Percentiles rank a stretch among this genome's conserved stretches.
These are phyloP conservation scores for Digitaria exilis DNA, from an alignment of 202 grass and related monocot species.

Conservation along the genomic window DNA sequence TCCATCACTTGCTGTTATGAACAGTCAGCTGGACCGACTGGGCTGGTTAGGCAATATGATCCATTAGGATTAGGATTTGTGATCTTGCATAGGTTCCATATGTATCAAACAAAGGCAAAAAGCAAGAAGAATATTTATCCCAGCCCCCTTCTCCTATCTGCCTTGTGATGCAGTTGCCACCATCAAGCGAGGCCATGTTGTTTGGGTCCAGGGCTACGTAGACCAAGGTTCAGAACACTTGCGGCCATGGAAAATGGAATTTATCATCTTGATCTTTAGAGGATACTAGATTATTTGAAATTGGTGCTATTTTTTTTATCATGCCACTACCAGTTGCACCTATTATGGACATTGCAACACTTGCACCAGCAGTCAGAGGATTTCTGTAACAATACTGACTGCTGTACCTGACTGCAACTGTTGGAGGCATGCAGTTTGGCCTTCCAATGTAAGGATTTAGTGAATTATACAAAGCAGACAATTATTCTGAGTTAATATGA, in stretches of 20 bases:
- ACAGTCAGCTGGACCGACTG: too few relatives aligned
- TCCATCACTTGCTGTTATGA: background rate
- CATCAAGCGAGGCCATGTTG: too few relatives aligned
- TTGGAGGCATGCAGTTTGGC: background rate
- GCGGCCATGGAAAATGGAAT: background rate
- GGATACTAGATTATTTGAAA: conserved; percentile 18
- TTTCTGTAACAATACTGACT: background rate
- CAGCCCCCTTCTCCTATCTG: too few relatives aligned
- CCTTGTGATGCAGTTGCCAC: too few relatives aligned
- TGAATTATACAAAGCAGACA: background rate
- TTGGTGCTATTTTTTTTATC: background rate
- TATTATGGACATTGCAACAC: background rate
- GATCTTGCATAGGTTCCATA: too few relatives aligned
- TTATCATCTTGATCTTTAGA: conserved; percentile 9
- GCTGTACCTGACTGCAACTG: background rate
- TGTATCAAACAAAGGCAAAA: too few relatives aligned
- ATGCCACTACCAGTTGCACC: conserved; percentile 23
- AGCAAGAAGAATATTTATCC: too few relatives aligned
- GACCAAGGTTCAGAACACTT: background rate
- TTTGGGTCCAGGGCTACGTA: too few relatives aligned
- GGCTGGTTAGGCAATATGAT: too few relatives aligned
- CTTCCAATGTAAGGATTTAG: conserved; percentile 6
- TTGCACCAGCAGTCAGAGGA: background rate
- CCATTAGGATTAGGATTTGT: too few relatives aligned
- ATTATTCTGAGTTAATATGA: background rate